These are phyloP conservation scores for Chaetomium strumarium DNA, from an alignment of 2,329 filamentous ascomycete genomes.

Conservation along the genomic window DNA sequence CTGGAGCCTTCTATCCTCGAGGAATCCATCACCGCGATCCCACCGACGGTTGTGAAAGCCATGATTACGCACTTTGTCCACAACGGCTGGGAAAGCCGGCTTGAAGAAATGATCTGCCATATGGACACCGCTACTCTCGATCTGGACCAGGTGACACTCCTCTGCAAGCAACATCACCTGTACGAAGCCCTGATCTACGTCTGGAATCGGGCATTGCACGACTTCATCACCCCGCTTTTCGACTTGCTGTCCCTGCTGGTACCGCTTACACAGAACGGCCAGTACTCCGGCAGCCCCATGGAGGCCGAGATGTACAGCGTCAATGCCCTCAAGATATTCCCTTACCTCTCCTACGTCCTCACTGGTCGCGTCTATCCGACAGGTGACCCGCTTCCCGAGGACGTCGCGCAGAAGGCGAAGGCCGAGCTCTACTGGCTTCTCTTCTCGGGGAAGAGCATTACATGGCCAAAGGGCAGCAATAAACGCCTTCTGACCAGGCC, in stretches of 20 bases:
- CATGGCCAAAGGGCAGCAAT: slow-evolving; percentile 64
- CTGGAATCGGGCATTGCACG: slow-evolving; percentile 84
- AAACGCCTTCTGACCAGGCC: slow-evolving; percentile 57
- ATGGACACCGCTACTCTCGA: slow-evolving; percentile 88
- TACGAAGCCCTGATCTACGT: slow-evolving; percentile 96
- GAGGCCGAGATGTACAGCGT: slow-evolving; percentile 57
- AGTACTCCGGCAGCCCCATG: slow-evolving; percentile 46
- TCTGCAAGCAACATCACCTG: slow-evolving; percentile 86
- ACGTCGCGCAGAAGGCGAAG: slow-evolving; percentile 71
- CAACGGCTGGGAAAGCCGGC: slow-evolving; percentile 65
- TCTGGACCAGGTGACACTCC: slow-evolving; percentile 81
- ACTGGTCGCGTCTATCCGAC: slow-evolving; percentile 91
- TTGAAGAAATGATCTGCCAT: slow-evolving; percentile 93
- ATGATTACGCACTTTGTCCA: slow-evolving; percentile 76
- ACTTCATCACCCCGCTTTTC: slow-evolving; percentile 86
- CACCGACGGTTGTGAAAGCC: slow-evolving; percentile 78
- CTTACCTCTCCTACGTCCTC: slow-evolving; percentile 86
- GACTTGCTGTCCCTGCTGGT: slow-evolving; percentile 70
- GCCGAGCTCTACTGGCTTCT: slow-evolving; percentile 87
- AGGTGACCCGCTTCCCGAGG: slow-evolving; percentile 66
- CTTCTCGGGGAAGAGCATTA: slow-evolving; percentile 74
- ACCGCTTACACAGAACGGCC: slow-evolving; percentile 51
- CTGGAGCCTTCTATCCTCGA: slow-evolving; percentile 86
- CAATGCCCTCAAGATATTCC: slow-evolving; percentile 85
- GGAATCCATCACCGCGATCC: slow-evolving; percentile 65